Conservation (phyloP, 768 basidiomycete genomes). For the Leccinellum luteum region DNA sequence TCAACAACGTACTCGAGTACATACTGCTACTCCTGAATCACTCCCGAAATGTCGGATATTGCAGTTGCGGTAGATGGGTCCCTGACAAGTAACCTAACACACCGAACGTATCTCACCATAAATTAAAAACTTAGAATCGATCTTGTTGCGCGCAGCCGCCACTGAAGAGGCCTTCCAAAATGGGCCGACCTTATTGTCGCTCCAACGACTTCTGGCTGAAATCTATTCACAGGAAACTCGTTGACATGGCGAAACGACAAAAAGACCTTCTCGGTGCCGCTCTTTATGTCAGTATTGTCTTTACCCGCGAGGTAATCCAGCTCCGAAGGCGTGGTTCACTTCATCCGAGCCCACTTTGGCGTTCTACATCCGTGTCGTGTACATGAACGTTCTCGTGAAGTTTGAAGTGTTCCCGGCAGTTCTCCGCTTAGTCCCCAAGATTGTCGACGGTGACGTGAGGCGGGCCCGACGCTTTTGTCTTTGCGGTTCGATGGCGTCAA, state of each 20-base stretch:
- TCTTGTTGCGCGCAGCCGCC: background rate
- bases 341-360: constrained; percentile 18
- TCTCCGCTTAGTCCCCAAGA: constrained; percentile 27
- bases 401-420: constrained; percentile 25
- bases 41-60: background rate
- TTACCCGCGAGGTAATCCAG: constrained; percentile 21
- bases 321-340: constrained; percentile 20
- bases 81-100: background rate
- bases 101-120: background rate
- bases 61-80: background rate
- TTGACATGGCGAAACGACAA: constrained; percentile 37
- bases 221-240: constrained; percentile 25
- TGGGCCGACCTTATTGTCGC: constrained; percentile 30
- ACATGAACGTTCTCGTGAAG: constrained; percentile 24
- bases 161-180: constrained; percentile 17
- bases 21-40: background rate
- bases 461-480: constrained; percentile 36
- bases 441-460: constrained; percentile 30
- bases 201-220: constrained; percentile 7
- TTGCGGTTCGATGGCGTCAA: constrained; percentile 23
- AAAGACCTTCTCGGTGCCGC: constrained; percentile 30
- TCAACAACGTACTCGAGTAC: background rate
- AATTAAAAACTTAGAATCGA: background rate
- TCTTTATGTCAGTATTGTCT: constrained; percentile 27
- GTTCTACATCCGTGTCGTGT: constrained; percentile 28